Evolutionary conservation across 306 rosid species (phyloP).

Genomic region (Gastrolobium villosum): DNA sequence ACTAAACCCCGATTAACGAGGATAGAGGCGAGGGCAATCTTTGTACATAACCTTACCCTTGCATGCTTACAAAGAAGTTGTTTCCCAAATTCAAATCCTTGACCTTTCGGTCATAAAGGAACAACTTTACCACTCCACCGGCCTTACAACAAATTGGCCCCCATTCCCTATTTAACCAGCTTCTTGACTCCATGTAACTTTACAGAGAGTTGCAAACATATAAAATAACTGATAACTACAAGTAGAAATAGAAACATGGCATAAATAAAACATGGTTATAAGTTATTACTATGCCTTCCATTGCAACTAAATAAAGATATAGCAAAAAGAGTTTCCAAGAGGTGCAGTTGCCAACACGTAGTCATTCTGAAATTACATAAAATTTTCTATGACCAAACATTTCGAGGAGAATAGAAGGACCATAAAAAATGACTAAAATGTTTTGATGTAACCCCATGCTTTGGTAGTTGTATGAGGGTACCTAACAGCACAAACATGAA

Average conservation of each 20-base stretch:
- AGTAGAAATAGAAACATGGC: neutral
- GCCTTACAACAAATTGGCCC: neutral
- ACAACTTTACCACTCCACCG: too few species aligned
- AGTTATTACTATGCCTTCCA: neutral
- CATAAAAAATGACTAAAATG: too few species aligned
- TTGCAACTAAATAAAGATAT: neutral
- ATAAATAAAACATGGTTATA: neutral
- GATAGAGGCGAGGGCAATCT: too few species aligned
- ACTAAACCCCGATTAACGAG: too few species aligned
- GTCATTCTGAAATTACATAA: neutral
- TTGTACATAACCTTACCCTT: too few species aligned
- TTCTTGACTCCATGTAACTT: conserved; percentile 1
- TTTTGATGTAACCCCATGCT: neutral
- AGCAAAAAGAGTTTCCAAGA: neutral
- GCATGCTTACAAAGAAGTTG: too few species aligned
- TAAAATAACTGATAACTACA: neutral
- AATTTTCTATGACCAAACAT: conserved; percentile 8
- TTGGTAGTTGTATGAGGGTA: neutral
- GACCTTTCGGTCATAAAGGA: too few species aligned
- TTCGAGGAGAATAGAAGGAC: neutral
- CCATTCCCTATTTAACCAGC: neutral
- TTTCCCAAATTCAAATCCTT: too few species aligned
- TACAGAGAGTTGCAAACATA: neutral
- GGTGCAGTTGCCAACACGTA: neutral
- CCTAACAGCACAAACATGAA: neutral